phyloP scores from a whole-genome alignment of 208 protist genomes.

The Herpetomonas tarakana region DNA sequence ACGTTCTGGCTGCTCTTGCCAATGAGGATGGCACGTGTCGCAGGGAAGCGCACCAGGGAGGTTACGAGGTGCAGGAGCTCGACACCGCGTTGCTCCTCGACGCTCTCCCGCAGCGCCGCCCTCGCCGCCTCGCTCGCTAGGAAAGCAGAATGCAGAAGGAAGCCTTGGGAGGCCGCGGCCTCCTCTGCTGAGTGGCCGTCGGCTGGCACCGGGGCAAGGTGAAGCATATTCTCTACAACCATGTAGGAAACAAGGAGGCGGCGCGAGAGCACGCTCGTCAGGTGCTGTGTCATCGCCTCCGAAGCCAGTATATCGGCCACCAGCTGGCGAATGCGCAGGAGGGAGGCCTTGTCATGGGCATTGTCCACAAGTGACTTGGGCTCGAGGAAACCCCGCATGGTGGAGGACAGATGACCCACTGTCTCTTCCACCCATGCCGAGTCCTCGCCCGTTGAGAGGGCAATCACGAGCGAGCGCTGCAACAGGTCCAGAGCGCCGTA shows the following conservation, averaged over 20 bases:
- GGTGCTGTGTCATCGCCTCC: conserved; percentile 16
- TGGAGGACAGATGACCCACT: conserved; percentile 20
- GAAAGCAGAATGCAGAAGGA: conserved; percentile 5
- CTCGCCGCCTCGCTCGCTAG: conserved; percentile 15
- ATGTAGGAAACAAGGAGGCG: conserved; percentile 31
- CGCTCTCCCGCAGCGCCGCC: conserved; percentile 28
- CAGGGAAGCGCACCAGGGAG: conserved; percentile 33
- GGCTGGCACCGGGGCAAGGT: conserved; percentile 8
- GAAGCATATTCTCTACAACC: conserved; percentile 34
- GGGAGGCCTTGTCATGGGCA: conserved; percentile 13
- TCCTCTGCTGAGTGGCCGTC: conserved; percentile 3
- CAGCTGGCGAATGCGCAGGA: conserved; percentile 23
- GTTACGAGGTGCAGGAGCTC: conserved; percentile 69
- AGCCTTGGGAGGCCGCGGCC: neutral
- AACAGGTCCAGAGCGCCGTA: conserved; percentile 32
- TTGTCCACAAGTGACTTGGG: conserved; percentile 20
- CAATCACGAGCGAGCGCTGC: conserved; percentile 13
- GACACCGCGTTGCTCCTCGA: conserved; percentile 40
- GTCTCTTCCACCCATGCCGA: conserved; percentile 27
- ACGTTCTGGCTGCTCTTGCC: conserved; percentile 3
- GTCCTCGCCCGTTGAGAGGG: conserved; percentile 19
- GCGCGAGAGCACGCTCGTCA: conserved; percentile 13
- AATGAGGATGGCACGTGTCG: conserved; percentile 34
- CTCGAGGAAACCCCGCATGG: conserved; percentile 25
- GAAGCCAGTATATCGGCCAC: conserved; percentile 26